These are phyloP conservation scores for Dianthus caryophyllus DNA, from an alignment of 148 eudicot species.

Conservation along the genomic window DNA sequence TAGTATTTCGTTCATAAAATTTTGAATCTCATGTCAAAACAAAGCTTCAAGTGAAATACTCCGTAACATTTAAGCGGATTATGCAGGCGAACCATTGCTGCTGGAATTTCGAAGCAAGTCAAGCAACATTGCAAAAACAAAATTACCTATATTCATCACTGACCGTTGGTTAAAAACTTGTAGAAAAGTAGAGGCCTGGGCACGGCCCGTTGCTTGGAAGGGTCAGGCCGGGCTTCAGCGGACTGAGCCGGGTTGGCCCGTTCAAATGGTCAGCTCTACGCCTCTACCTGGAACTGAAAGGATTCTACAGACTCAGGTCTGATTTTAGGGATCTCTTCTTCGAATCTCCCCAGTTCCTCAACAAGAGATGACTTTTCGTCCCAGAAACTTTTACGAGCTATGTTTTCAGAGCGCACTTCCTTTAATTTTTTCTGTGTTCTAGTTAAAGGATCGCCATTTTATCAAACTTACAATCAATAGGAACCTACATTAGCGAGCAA, in stretches of 20 bases:
- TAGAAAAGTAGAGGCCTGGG: too few relatives aligned
- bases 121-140: not conserved
- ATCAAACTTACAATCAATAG: slow-evolving; percentile 54
- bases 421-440: slow-evolving; percentile 50
- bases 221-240: too few relatives aligned
- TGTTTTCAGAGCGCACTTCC: slow-evolving; percentile 49
- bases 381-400: slow-evolving; percentile 74
- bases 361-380: slow-evolving; percentile 47
- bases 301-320: slow-evolving; percentile 62
- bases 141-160: slow-evolving; percentile 77
- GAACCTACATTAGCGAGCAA: slow-evolving; percentile 35
- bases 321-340: slow-evolving; percentile 45
- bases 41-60: slow-evolving; percentile 69
- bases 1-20: slow-evolving; percentile 50
- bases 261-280: slow-evolving; percentile 79
- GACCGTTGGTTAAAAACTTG: too few relatives aligned
- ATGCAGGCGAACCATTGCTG: not conserved
- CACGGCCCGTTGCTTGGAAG: too few relatives aligned
- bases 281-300: slow-evolving; percentile 49
- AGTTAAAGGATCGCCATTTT: slow-evolving; percentile 54
- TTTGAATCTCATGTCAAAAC: slow-evolving; percentile 56
- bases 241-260: too few relatives aligned
- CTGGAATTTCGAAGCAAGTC: not conserved
- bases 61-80: not conserved
- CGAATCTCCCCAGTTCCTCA: slow-evolving; percentile 58